Base-by-base conservation (phyloP, 2,329 filamentous ascomycete genomes). In the Diaporthe ampelina region DNA sequence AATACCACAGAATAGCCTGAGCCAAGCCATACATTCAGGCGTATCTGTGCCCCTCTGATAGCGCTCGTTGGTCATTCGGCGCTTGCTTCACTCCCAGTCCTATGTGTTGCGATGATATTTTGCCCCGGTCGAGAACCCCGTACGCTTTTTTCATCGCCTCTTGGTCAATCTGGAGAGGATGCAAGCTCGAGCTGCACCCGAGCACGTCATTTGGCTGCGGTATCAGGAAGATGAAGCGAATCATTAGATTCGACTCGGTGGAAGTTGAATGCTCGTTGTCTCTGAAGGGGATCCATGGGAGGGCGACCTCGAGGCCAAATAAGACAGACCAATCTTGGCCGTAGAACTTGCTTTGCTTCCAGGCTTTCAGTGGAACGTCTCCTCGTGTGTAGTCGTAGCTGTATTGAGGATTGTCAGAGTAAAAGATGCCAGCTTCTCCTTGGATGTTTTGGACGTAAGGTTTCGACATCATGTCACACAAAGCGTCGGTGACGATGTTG, bases 401-500 rank as follows among this genome's bases (percentile, higher is more conserved):
- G 37, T 58, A 57, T 17, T 13, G 21, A 19, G 52, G 67, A 13
- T 3, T 57, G 24, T 57, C 37, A 19, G 67, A 70, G 37, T 43
- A 45, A 52, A 57, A 45, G 13, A 70, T 26, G 4, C 67, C 67
- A 17, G 17, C 10, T 9, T 43, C 50, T 13, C 40, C 40, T 43
- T 43, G 40, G 4, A 43, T 43, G 15, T 43, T 43, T 17, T 43
- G 37, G 37, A 43, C 10, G 43, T 69, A 43, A 6, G 13, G n/a
- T 26, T 69, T 35, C 8, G 3, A 37, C 9, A 26, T 40, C 65
- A 70, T 70, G 67, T 70, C 43, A 19, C 65, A 52, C 15, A 70
- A 37, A 17, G 52, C 67, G 45, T 70, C 37, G 13, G 52, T 57
- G 10, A 70, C 21, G 67, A 70, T 70, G 67, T 70, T 57, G 67